Conservation (phyloP, 192 early-diverging fungal genomes). For the Coemansia sp. region DNA sequence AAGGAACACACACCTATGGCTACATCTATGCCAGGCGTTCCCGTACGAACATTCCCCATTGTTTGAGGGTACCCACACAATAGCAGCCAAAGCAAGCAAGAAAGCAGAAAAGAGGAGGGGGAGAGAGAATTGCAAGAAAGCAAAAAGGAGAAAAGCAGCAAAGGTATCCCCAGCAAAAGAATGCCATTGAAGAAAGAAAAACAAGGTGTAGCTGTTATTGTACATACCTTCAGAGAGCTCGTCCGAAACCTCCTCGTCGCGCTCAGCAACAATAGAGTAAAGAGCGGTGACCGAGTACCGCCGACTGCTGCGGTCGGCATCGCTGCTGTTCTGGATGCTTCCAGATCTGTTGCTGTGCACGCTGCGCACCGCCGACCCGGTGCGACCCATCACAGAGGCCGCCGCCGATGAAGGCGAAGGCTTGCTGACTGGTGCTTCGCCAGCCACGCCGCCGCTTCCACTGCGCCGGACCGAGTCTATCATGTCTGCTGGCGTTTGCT, state of each 20-base stretch:
- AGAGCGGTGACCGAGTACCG: conserved; percentile 72
- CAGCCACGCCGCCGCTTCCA: conserved; percentile 19
- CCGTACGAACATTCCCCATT: background rate
- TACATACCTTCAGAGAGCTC: conserved; percentile 82
- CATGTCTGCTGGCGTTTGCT: conserved; percentile 14
- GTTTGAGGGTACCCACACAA: background rate
- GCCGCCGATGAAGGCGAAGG: conserved; percentile 10
- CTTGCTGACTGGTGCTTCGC: conserved; percentile 22
- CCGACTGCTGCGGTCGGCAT: conserved; percentile 61
- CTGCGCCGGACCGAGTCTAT: conserved; percentile 45
- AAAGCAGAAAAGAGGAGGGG: background rate
- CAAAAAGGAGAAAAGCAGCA: background rate
- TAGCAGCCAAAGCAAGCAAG: background rate
- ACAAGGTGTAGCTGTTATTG: background rate
- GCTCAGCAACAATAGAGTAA: conserved; percentile 85
- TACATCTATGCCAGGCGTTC: background rate
- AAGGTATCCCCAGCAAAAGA: background rate
- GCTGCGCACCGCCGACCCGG: conserved; percentile 19
- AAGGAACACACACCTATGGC: background rate
- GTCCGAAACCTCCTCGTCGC: conserved; percentile 91
- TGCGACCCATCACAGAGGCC: conserved; percentile 22
- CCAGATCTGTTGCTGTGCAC: conserved; percentile 29
- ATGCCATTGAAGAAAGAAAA: background rate
- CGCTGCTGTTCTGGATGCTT: conserved; percentile 24
- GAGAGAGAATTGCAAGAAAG: background rate